These are phyloP conservation scores for Rhinocladiella similis DNA, from an alignment of 2,329 filamentous ascomycete genomes.

Conservation along the genomic window DNA sequence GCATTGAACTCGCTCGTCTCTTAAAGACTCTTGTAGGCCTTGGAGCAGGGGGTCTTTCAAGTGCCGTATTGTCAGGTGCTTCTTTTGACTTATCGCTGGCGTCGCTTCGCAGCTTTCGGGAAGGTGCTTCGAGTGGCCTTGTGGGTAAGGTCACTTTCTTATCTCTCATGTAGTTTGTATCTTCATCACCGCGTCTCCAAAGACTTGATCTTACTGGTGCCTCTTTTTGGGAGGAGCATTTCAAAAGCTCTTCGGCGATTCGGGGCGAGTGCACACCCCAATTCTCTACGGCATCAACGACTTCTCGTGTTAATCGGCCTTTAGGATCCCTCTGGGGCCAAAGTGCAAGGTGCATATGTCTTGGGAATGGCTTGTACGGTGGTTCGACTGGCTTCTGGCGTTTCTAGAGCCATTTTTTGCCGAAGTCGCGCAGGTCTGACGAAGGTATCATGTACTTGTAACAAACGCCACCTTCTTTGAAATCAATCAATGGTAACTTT, in stretches of 20 bases:
- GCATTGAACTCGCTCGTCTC: neutral
- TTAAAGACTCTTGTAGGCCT: neutral
- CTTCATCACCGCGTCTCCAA: too few relatives aligned
- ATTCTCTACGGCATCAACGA: constrained; percentile 13
- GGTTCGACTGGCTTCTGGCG: constrained; percentile 20
- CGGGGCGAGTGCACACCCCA: constrained; percentile 6
- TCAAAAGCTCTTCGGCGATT: neutral
- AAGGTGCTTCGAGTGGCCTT: neutral
- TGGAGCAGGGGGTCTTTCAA: neutral
- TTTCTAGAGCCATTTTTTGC: constrained; percentile 12
- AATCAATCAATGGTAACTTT: constrained; percentile 21
- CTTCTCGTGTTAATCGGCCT: constrained; percentile 14
- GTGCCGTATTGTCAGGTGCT: neutral
- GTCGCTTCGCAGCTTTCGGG: neutral
- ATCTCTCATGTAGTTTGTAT: neutral
- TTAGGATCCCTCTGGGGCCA: constrained; percentile 15
- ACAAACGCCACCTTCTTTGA: constrained; percentile 12
- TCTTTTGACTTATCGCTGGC: neutral
- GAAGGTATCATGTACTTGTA: constrained; percentile 13
- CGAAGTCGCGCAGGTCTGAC: constrained; percentile 5
- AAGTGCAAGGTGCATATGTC: constrained; percentile 22
- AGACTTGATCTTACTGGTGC: too few relatives aligned
- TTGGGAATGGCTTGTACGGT: constrained; percentile 32
- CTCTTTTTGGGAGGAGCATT: too few relatives aligned
- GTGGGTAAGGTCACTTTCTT: neutral